Percentiles rank a stretch among this genome's conserved stretches.
Evolutionary conservation across 345 rosid genomes (phyloP).

Genomic region (Noccaea caerulescens): DNA sequence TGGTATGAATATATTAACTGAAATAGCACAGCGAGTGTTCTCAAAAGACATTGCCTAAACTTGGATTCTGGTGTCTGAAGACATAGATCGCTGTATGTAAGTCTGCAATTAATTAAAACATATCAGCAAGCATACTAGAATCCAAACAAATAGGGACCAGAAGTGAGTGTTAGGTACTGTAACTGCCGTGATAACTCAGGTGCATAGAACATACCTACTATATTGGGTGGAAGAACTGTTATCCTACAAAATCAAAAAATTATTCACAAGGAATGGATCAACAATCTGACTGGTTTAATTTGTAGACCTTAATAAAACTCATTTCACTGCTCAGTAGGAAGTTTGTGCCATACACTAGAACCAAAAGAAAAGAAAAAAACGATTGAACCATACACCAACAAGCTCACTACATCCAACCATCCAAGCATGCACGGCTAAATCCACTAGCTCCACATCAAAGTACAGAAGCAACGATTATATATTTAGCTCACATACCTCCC

Average conservation of each 20-base stretch:
- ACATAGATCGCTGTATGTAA: slow-evolving; percentile 98
- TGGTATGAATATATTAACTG: slow-evolving; percentile 86
- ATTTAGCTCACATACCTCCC: slow-evolving; percentile 63
- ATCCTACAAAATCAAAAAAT: slow-evolving; percentile 59
- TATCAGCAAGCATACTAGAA: slow-evolving; percentile 29
- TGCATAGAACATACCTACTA: slow-evolving; percentile 63
- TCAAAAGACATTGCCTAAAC: slow-evolving; percentile 87
- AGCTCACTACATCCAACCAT: slow-evolving; percentile 27
- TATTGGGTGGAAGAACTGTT: slow-evolving; percentile 59
- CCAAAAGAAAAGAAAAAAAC: neutral
- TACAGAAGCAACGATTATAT: slow-evolving; percentile 19
- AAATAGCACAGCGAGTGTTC: slow-evolving; percentile 82
- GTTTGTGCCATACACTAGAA: neutral
- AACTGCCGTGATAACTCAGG: slow-evolving; percentile 30
- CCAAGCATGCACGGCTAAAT: slow-evolving; percentile 26
- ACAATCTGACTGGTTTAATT: slow-evolving; percentile 8
- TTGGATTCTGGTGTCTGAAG: slow-evolving; percentile 92
- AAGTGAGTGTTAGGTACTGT: slow-evolving; percentile 19
- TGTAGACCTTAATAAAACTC: neutral
- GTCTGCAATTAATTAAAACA: slow-evolving; percentile 57
- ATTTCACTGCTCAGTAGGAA: slow-evolving; percentile 12
- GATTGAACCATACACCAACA: slow-evolving; percentile 16
- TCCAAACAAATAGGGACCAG: slow-evolving; percentile 24
- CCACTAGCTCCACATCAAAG: slow-evolving; percentile 28
- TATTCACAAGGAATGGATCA: slow-evolving; percentile 27